These are phyloP conservation scores for Tetrahymena malaccensis DNA, from an alignment of 73 alveolate species.

Conservation along the genomic window DNA sequence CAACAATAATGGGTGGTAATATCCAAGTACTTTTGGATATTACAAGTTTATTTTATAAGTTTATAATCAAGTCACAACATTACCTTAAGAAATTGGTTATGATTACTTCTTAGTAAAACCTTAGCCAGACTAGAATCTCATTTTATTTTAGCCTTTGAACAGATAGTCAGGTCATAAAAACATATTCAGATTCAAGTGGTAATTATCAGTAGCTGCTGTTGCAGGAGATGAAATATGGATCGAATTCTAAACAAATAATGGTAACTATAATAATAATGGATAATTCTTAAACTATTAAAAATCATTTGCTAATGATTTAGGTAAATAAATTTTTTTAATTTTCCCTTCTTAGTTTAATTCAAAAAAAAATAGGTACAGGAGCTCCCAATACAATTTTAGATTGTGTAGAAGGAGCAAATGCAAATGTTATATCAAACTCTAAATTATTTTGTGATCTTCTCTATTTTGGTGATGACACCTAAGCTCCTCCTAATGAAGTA, in stretches of 20 bases:
- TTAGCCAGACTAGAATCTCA: background rate
- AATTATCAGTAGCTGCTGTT: background rate
- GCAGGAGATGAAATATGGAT: background rate
- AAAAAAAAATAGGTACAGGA: background rate
- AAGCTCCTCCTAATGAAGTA: background rate
- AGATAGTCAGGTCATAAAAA: background rate
- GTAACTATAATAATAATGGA: background rate
- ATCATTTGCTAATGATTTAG: background rate
- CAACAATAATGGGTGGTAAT: background rate
- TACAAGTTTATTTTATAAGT: background rate
- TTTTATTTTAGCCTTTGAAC: background rate
- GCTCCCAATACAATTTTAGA: background rate
- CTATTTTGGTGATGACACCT: background rate
- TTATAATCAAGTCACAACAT: background rate
- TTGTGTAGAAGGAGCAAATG: background rate
- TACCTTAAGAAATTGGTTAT: background rate
- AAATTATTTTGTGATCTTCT: background rate
- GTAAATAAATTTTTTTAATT: background rate
- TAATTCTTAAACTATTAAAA: background rate
- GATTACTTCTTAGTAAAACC: background rate
- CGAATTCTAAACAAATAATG: background rate
- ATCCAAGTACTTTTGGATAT: background rate
- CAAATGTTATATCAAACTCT: background rate
- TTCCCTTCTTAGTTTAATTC: background rate
- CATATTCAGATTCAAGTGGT: background rate